Evolutionary conservation across 2,329 filamentous ascomycete species (phyloP).

Genomic region (Curvularia eragrostidis): DNA sequence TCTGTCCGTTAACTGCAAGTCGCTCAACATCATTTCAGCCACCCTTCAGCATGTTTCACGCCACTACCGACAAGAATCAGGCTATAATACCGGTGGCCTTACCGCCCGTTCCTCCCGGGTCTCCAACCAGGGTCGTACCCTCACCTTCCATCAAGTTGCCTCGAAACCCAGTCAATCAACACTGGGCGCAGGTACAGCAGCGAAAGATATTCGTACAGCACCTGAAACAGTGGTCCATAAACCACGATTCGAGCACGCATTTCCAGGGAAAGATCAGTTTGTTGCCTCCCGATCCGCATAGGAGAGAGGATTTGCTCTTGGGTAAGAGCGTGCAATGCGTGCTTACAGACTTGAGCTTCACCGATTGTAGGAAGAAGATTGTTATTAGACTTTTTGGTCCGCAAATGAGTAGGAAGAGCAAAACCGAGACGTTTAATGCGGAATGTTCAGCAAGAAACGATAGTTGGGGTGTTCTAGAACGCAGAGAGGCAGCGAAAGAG

Average conservation of each 20-base stretch:
- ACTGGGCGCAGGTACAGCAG: constrained; percentile 28
- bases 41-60: constrained; percentile 17
- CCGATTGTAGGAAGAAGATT: constrained; percentile 27
- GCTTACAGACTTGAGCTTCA: constrained; percentile 26
- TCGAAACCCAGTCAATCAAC: constrained; percentile 25
- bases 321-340: constrained; percentile 40
- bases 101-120: constrained; percentile 2
- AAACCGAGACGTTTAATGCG: not conserved
- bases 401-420: constrained; percentile 8
- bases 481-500: not conserved
- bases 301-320: constrained; percentile 23
- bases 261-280: constrained; percentile 41
- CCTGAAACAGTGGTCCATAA: constrained; percentile 34
- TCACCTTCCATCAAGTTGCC: constrained; percentile 17
- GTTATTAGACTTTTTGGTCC: constrained; percentile 38
- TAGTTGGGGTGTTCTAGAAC: constrained; percentile 13
- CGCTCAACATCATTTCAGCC: constrained; percentile 3
- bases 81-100: constrained; percentile 14
- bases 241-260: constrained; percentile 38
- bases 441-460: not conserved
- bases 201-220: constrained; percentile 32
- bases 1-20: constrained; percentile 5
- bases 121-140: not conserved
- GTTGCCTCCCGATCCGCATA: constrained; percentile 8
- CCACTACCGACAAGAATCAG: constrained; percentile 9